Base-by-base conservation (phyloP, 1,284 basidiomycete species). In the Sanghuangporus weigelae region DNA sequence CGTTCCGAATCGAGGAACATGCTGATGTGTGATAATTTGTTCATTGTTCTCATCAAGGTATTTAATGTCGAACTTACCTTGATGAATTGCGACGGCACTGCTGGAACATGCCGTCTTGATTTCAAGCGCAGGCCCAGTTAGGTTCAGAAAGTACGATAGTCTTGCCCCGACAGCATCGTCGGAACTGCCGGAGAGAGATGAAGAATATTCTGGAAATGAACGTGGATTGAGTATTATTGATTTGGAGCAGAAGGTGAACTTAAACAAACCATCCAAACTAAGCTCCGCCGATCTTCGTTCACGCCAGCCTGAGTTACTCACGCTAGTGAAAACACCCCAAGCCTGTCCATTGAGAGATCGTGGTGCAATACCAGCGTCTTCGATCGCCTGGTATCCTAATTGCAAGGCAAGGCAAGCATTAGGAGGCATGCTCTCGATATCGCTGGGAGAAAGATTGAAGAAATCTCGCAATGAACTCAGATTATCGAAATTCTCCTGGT, bases 71-170 rank as follows among this genome's bases (percentile, higher is more conserved):
- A 39, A 23, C 49, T 31, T 53, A 65, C 68, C 68, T 63, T 69
- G 68, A 56, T 69, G 67, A 26, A 69, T 63, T 7, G 68, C 67
- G 23, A 69, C 68, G 26, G 63, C 63, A 50, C 68, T 69, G 44
- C 67, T 68, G 12, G 68, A 69, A 51, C 68, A 69, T 38, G 68
- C 68, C 4, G 68, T 64, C 40, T 68, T 69, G 39, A 67, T 64
- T 48, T 69, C 68, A 21, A 69, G 23, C 3, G 63, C 63, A 2
- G 68, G 68, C 10, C 68, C 68, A 6, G 51, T 65, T 10, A 69
- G 53, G 44, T 69, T 62, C 2, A 69, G 57, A 49, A 67, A 68
- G 53, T 69, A 68, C 3, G 68, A 61, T 16, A 69, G 55, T 4
- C 68, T 62, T 11, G 49, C 66, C 7, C 60, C 64, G 7, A 57